Evolutionary conservation across 2,329 filamentous ascomycete species (phyloP), one percentile per base, ranked within the genome.

Genomic region (Fusarium hainanense): DNA sequence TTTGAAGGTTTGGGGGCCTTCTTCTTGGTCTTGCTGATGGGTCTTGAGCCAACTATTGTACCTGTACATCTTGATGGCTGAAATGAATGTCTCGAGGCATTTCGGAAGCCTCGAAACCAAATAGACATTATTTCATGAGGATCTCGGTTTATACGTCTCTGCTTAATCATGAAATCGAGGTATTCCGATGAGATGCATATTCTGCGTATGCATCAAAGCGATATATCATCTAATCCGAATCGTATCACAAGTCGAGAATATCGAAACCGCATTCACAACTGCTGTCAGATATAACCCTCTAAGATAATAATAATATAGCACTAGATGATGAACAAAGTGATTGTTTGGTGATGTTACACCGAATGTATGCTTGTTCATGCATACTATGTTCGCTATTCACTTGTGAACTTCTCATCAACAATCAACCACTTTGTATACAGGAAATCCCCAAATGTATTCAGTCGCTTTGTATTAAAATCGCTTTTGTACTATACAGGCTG

Each of bases 111-210:
- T 25, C 58, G 61, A 63, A 50, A 48, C 46, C 58, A 42, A 32
- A 54, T 27, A 54, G 58, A 54, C 70, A 71, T 71, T 42, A 57
- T 73, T 62, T 44, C 55, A 69, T 63, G 13, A 55, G 25, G 14
- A 54, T 47, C 27, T 47, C 41, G 41, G 43, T 59, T 46, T 42
- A 13, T 47, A 50, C 30, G 34, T 49, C 30, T 37, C 37, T 42
- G 20, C 40, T 28, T 20, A 23, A 8, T 16, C 16, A 47, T 12
- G 28, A 30, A 25, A 48, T 32, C 5, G 30, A 21, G 13, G 21
- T 23, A 28, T 28, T n/a, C 25, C 25, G 25, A 34, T 21, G 40
- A 37, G 11, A 46, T 50, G 30, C 44, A 52, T 37, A 60, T 49
- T 30, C 21, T 12, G 13, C 11, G 16, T 58, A 70, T 74, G 71